Conservation (phyloP, 140 eudicot genomes). For the Ambrosia hybrid region DNA sequence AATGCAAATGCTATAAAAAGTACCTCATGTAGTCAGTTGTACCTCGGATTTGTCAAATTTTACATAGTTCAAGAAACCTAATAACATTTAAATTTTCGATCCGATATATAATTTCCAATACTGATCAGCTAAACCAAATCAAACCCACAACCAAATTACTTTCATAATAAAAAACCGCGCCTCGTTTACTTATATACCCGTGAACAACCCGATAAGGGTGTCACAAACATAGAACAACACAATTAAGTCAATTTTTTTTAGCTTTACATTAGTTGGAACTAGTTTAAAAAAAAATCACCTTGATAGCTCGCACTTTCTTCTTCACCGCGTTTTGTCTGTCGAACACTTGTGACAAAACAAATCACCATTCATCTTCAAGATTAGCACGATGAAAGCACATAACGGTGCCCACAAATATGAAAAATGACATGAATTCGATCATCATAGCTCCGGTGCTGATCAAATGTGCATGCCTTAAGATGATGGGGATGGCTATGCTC, state of each 20-base stretch:
- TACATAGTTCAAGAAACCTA: background rate
- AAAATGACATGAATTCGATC: slow-evolving; percentile 81
- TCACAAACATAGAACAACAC: slow-evolving; percentile 14
- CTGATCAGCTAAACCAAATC: background rate
- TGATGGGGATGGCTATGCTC: slow-evolving; percentile 90
- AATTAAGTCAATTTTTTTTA: slow-evolving; percentile 18
- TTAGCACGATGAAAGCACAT: slow-evolving; percentile 95
- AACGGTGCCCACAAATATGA: slow-evolving; percentile 88
- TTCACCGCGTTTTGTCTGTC: slow-evolving; percentile 11
- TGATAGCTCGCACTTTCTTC: slow-evolving; percentile 25
- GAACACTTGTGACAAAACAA: background rate
- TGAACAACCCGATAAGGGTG: slow-evolving; percentile 15
- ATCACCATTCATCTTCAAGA: slow-evolving; percentile 95
- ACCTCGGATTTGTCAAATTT: no score
- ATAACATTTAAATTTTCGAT: no score
- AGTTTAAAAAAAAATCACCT: slow-evolving; percentile 7
- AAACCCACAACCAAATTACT: slow-evolving; percentile 14
- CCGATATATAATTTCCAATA: no score
- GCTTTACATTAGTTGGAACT: slow-evolving; percentile 36
- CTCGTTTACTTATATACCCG: slow-evolving; percentile 9
- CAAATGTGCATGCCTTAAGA: slow-evolving; percentile 76
- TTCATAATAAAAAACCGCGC: slow-evolving; percentile 6
- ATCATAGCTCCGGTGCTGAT: slow-evolving; percentile 89
- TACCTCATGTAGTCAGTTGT: no score
- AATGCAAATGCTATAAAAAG: no score